Base-by-base conservation (phyloP, 2,329 filamentous ascomycete genomes). In the Aspergillus unguis region DNA sequence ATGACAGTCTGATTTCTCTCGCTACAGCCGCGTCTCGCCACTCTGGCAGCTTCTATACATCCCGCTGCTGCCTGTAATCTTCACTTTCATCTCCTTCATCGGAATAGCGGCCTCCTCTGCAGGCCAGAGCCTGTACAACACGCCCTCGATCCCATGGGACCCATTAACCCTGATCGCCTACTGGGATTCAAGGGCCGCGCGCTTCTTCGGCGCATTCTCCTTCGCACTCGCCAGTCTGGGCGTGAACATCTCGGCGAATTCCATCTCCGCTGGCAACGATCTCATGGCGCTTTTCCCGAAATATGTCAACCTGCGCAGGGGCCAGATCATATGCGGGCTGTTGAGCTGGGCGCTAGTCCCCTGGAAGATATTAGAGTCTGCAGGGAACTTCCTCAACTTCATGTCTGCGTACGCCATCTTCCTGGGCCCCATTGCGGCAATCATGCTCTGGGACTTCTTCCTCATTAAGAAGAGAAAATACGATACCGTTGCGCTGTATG, bases 321-420 rank as follows among this genome's bases (percentile, higher is more conserved):
- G 82, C 6, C 79, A 79, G 52, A 66, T 84, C 31, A 69, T 84
- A 40, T 77, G 79, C 4, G 79, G 80, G 1, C 46, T 84, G 3
- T 65, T 83, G 0, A 79, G 78, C 25, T 85, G 82, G 82, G 76
- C 77, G 2, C 74, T 86, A 31, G 81, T 84, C 1, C 83, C 83
- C 1, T 86, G 84, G 84, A 85, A 85, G 69, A 86, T 87, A 52
- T 71, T 86, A 17, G 74, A 67, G 32, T 83, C 79, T 0, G 84
- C 84, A 2, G 65, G 69, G 2, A 82, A 78, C 1, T 82, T 87
- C 58, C 69, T 86, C 3, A 77, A 80, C 40, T 88, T 88, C 69
- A 85, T 89, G 79, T 76, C 79, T 40, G 85, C 84, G 0, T 84
- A 86, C 64, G 79, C 80, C 1, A 77, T 87, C 36, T 87, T 88